Base-by-base conservation (phyloP, 192 early-diverging fungal species). In the Umbelopsis vinacea region DNA sequence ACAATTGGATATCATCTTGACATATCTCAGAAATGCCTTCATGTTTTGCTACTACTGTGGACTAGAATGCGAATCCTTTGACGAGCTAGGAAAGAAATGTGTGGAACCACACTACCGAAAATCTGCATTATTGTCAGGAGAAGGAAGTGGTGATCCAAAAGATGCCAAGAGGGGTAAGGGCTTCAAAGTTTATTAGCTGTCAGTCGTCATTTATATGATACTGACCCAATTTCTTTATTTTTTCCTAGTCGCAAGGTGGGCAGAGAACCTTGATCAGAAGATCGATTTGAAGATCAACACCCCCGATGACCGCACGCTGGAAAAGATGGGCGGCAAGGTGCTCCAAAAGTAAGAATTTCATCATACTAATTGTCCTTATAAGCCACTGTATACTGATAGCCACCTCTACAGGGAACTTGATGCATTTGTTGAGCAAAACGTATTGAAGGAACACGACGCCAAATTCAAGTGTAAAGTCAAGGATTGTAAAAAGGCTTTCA, bases 41-140 rank as follows among this genome's bases (percentile, higher is more conserved):
- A 86, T 92, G 68, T 99, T 93, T 76, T 96, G 96, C 87, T 98
- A 97, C 85, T 99, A 99, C 86, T 94, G 91, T 71, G 95, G 92
- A 14, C 80, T 89, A 66, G 94, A 96, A 35, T 89, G 91, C 53
- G 90, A 92, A 69, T 91, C 84, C 73, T 72, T 87, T 6, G 96
- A 99, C 78, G 95, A 97, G 82, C 91, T 96, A 81, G 71, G 76
- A 47, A 90, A 96, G 71, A 90, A 92, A 68, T 94, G 94, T 68
- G 81, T 84, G 26, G 76, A 88, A 47, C 79, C 81, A 52, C 90
- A 92, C 67, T 79, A 83, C 55, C 87, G 85, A 9, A 74, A 72
- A 19, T 46, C 73, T 19, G 46, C 76, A 68, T 43, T 22, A 53
- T 3, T 33, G 1, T 52, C 48, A 48, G 68, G 45, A 2, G 71